These are phyloP conservation scores for Parastagonospora avenae DNA, from an alignment of 2,329 filamentous ascomycete genomes.

Conservation along the genomic window DNA sequence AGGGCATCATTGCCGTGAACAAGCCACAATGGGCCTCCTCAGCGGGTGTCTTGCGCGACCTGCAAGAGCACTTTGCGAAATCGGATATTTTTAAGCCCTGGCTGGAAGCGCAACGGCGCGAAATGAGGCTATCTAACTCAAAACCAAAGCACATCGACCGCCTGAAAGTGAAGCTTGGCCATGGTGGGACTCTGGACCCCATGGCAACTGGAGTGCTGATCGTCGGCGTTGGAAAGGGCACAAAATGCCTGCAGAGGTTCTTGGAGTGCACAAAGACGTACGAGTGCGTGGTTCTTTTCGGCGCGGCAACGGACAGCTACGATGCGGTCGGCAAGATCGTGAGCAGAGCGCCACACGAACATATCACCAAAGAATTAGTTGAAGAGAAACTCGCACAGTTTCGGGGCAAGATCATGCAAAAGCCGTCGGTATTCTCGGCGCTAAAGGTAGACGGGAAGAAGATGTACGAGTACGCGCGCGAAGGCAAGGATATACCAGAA, in stretches of 20 bases:
- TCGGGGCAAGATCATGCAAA: constrained; percentile 83
- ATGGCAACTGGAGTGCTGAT: constrained; percentile 93
- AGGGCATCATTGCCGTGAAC: constrained; percentile 80
- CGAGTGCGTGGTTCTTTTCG: constrained; percentile 87
- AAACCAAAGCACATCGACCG: constrained; percentile 61
- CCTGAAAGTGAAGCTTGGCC: constrained; percentile 84
- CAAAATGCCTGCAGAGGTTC: constrained; percentile 80
- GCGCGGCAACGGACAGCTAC: constrained; percentile 90
- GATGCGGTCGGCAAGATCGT: constrained; percentile 85
- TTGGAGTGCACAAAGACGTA: constrained; percentile 91
- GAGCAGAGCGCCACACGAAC: constrained; percentile 73
- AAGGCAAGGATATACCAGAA: constrained; percentile 85
- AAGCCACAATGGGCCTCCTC: constrained; percentile 89
- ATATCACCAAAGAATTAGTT: constrained; percentile 79
- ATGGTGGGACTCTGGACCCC: constrained; percentile 94
- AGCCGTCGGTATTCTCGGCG: constrained; percentile 90
- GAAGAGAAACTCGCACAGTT: constrained; percentile 78
- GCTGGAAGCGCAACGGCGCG: constrained; percentile 67
- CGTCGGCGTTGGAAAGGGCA: constrained; percentile 83
- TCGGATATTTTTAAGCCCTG: constrained; percentile 80
- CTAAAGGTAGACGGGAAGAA: constrained; percentile 93
- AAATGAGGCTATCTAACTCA: constrained; percentile 58
- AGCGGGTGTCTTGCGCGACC: constrained; percentile 86
- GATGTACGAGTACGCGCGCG: constrained; percentile 92
- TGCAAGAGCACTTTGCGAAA: constrained; percentile 81